Evolutionary conservation across 176 grass and related monocot genomes (phyloP).

Genomic region (Ampelocalamus luodianensis): DNA sequence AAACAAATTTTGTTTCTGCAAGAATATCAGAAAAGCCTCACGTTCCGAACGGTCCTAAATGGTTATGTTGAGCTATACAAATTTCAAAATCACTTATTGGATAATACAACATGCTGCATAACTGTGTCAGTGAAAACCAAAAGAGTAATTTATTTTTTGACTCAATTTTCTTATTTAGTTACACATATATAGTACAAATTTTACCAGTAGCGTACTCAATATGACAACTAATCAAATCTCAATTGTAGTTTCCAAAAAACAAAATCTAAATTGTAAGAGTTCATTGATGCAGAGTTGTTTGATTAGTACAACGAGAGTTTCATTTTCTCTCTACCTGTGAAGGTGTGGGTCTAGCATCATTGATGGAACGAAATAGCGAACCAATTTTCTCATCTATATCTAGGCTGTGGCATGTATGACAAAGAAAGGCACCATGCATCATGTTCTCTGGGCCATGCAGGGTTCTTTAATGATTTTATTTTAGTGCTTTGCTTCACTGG

Average conservation of each 20-base stretch:
- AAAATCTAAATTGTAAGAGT: background rate
- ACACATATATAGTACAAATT: background rate
- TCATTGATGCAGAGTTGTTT: background rate
- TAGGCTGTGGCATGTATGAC: constrained; percentile 38
- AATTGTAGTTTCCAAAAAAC: too few species aligned
- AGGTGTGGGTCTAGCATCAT: constrained; percentile 9
- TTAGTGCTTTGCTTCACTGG: constrained; percentile 50
- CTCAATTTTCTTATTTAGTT: background rate
- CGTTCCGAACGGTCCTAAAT: background rate
- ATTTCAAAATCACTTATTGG: background rate
- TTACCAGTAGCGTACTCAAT: too few species aligned
- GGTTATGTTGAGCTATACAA: background rate
- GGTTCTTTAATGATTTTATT: constrained; percentile 23
- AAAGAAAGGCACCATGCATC: constrained; percentile 44
- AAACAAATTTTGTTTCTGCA: background rate
- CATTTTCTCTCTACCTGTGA: background rate
- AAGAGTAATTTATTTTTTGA: background rate
- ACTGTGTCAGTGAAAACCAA: too few species aligned
- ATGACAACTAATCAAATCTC: background rate
- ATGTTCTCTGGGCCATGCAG: constrained; percentile 38
- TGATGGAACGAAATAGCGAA: background rate
- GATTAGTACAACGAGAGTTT: background rate
- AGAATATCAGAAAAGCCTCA: background rate
- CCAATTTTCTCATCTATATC: constrained; percentile 6
- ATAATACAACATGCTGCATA: background rate